Percentiles rank a stretch among this genome's conserved stretches.
Conservation (phyloP, 768 basidiomycete genomes). For the Pisolithus albus region DNA sequence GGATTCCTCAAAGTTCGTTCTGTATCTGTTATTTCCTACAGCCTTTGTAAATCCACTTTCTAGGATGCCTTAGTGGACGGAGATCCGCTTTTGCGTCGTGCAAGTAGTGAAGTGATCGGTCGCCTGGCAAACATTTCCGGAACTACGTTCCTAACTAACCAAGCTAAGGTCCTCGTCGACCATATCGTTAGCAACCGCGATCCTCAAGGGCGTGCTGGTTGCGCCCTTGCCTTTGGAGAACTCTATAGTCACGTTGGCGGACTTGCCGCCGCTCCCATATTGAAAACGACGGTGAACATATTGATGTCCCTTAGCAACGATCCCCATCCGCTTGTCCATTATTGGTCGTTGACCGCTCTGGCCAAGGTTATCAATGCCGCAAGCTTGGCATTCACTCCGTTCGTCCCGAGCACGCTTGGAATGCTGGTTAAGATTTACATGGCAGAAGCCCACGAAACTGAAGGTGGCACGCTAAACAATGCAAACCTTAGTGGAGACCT, state of each 20-base stretch:
- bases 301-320: conserved; percentile 93
- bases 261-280: conserved; percentile 86
- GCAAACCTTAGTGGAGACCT: conserved; percentile 86
- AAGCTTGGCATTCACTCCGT: conserved; percentile 85
- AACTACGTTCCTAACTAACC: conserved; percentile 74
- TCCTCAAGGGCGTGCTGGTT: conserved; percentile 87
- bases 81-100: conserved; percentile 66
- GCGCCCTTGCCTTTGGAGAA: conserved; percentile 85
- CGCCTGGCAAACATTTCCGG: conserved; percentile 78
- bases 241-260: conserved; percentile 91
- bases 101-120: conserved; percentile 85
- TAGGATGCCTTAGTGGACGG: conserved; percentile 79
- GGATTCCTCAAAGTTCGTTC: conserved; percentile 67
- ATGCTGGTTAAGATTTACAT: conserved; percentile 88
- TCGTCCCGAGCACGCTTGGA: conserved; percentile 80
- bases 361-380: conserved; percentile 86
- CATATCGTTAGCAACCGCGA: conserved; percentile 93
- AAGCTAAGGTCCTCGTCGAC: conserved; percentile 87
- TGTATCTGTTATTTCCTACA: conserved; percentile 1
- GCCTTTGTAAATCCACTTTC: conserved; percentile 5
- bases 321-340: conserved; percentile 94
- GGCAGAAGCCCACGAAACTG: conserved; percentile 85
- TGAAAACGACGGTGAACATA: conserved; percentile 94
- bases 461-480: conserved; percentile 78
- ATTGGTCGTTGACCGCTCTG: conserved; percentile 83